Evolutionary conservation across 768 basidiomycete genomes (phyloP).

Genomic region (Lepiota brunneoincarnata): DNA sequence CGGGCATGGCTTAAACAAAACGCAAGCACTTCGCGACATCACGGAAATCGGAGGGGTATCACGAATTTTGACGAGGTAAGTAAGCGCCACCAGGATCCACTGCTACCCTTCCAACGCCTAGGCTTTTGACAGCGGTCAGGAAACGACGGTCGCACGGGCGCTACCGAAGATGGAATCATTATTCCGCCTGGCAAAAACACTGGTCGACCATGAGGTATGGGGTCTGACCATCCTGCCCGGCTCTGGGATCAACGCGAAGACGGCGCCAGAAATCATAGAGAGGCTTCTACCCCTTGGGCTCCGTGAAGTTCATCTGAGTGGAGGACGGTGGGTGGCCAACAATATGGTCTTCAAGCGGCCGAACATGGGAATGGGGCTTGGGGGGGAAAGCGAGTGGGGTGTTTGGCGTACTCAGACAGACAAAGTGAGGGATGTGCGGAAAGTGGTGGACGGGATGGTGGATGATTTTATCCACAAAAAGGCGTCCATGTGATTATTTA

Average conservation of each 20-base stretch:
- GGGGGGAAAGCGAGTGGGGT: constrained; percentile 55
- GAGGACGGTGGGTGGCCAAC: constrained; percentile 59
- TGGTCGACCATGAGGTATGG: constrained; percentile 36
- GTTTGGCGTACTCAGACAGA: constrained; percentile 64
- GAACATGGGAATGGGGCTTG: constrained; percentile 69
- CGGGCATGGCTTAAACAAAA: neutral
- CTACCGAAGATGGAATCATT: constrained; percentile 39
- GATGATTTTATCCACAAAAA: constrained; percentile 18
- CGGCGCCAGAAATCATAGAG: constrained; percentile 46
- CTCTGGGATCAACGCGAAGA: constrained; percentile 66
- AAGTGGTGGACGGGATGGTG: constrained; percentile 39
- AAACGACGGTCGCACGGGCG: constrained; percentile 37
- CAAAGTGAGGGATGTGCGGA: constrained; percentile 49
- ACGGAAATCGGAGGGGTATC: constrained; percentile 59
- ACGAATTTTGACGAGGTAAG: constrained; percentile 77
- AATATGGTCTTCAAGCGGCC: constrained; percentile 47
- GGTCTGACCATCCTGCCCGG: constrained; percentile 64
- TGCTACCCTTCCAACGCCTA: neutral
- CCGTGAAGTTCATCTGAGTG: constrained; percentile 74
- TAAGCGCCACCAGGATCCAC: neutral
- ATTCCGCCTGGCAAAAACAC: constrained; percentile 31
- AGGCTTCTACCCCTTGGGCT: constrained; percentile 54
- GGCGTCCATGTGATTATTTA: neutral
- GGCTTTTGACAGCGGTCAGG: constrained; percentile 46
- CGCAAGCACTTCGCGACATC: constrained; percentile 45